Base-by-base conservation (phyloP, 2,329 filamentous ascomycete species). In the Colletotrichum nymphaeae region DNA sequence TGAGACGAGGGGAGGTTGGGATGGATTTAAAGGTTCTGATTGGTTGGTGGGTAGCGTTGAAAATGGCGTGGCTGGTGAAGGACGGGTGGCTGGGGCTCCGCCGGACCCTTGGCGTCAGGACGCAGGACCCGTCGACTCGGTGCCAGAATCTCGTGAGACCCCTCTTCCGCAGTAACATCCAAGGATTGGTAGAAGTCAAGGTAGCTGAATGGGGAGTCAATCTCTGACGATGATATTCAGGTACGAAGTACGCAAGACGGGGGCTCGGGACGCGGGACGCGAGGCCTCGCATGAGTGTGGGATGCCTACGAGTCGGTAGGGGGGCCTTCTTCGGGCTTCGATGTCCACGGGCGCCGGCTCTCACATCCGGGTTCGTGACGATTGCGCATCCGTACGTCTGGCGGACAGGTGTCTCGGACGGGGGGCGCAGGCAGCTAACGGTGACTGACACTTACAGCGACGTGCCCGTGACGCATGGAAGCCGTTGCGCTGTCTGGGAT, bases 1-100 rank as follows among this genome's bases (percentile, higher is more conserved):
- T 75, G 67, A 49, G 67, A 64, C 14, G 55, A 37, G 49, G 46
- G 49, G 30, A 42, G 69, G 59, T 32, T 71, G 57, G 72, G 58
- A 55, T 22, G 63, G 3, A n/a, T 37, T 30, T 12, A 2, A 9
- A 11, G 19, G 5, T 24, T 35, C 9, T 67, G 69, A 75, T 75
- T 75, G 74, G 73, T 0, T 22, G n/a, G 9, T 14, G 3, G 1
- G 2, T 16, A 16, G n/a, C 24, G 55, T 24, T 30, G 63, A 22
- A 63, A 72, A 66, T 58, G 28, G 67, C 22, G 73, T 75, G 74
- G 74, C 74, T 75, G 73, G 73, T 65, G 52, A 58, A 52, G 30
- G 56, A 35, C 32, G 26, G 72, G 73, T 75, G 74, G 74, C 74
- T 75, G 74, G 73, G 71, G 35, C 63, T 28, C 30, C 32, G 65